These are phyloP conservation scores for Henckelia pumila DNA, from an alignment of 257 asterid genomes.

Conservation along the genomic window DNA sequence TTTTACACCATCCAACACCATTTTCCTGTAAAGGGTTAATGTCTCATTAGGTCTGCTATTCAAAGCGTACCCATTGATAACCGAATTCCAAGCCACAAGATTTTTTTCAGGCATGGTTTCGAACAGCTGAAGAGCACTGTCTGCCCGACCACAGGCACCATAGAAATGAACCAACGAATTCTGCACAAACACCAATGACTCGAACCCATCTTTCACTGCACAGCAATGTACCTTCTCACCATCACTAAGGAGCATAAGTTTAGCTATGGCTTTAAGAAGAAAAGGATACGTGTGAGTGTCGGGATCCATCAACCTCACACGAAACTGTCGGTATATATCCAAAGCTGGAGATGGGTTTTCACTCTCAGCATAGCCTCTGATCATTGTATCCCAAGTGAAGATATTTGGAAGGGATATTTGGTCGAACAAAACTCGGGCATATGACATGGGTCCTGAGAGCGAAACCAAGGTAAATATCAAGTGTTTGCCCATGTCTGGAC, in stretches of 20 bases:
- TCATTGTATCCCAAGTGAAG: slow-evolving; percentile 78
- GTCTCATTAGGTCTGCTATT: slow-evolving; percentile 71
- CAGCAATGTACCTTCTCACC: slow-evolving; percentile 72
- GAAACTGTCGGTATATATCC: slow-evolving; percentile 42
- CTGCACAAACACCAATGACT: slow-evolving; percentile 66
- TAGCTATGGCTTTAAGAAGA: slow-evolving; percentile 69
- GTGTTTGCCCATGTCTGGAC: slow-evolving; percentile 64
- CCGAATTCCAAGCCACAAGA: slow-evolving; percentile 80
- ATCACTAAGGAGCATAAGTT: slow-evolving; percentile 44
- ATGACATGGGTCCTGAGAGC: slow-evolving; percentile 62
- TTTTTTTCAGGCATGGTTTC: slow-evolving; percentile 55
- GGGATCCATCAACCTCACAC: slow-evolving; percentile 34
- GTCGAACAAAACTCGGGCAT: slow-evolving; percentile 57
- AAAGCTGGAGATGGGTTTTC: slow-evolving; percentile 63
- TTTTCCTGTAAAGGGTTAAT: slow-evolving; percentile 42
- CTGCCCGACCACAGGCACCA: slow-evolving; percentile 59
- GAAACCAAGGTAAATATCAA: slow-evolving; percentile 55
- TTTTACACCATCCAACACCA: slow-evolving; percentile 46
- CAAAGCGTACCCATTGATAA: slow-evolving; percentile 59
- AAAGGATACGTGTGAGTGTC: slow-evolving; percentile 82
- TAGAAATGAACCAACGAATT: slow-evolving; percentile 75
- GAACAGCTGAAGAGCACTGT: slow-evolving; percentile 58
- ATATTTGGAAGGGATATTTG: slow-evolving; percentile 54
- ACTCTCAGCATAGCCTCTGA: slow-evolving; percentile 85
- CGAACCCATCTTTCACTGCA: slow-evolving; percentile 61